A percentile compares a stretch with the other conserved stretches of the same genome.
phyloP scores from a whole-genome alignment of 352 stramenopile species.

The Phytophthora chlamydospora region DNA sequence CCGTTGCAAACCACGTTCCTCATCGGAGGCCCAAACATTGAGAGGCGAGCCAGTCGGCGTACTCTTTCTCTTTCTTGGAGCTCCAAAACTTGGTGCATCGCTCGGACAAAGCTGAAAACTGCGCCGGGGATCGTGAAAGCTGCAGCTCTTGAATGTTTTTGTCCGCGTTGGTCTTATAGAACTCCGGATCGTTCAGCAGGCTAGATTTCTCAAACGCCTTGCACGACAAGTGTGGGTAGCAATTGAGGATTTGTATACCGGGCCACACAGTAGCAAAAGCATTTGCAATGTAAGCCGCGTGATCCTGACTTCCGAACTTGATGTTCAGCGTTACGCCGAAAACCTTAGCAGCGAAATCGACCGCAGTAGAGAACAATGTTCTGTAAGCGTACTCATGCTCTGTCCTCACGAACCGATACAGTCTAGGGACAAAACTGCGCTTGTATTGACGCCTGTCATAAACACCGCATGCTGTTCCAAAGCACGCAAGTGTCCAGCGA shows the following conservation, averaged over 20 bases:
- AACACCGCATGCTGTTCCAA: not conserved
- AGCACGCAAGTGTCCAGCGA: constrained; percentile 1
- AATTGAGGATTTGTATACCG: not conserved
- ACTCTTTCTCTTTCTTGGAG: not conserved
- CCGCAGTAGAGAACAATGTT: not conserved
- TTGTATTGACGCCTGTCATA: not conserved
- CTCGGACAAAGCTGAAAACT: too few species aligned
- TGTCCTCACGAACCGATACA: constrained; percentile 4
- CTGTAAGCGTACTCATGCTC: constrained; percentile 6
- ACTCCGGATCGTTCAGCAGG: not conserved
- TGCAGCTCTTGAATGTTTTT: not conserved
- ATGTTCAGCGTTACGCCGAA: not conserved
- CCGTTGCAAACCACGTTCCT: not conserved
- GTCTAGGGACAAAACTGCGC: not conserved
- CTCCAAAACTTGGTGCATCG: constrained; percentile 3
- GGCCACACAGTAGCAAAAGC: not conserved
- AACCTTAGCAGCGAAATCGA: not conserved
- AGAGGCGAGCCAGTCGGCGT: not conserved
- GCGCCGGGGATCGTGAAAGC: not conserved
- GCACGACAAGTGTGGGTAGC: not conserved
- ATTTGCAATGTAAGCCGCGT: constrained; percentile 1
- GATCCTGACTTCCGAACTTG: constrained; percentile 5
- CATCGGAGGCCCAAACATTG: not conserved
- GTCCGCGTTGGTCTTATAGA: not conserved
- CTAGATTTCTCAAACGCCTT: not conserved